Evolutionary conservation across 129 eudicot species (phyloP), one percentile per base, ranked within the genome.

Genomic region (Helichrysum umbraculigerum): DNA sequence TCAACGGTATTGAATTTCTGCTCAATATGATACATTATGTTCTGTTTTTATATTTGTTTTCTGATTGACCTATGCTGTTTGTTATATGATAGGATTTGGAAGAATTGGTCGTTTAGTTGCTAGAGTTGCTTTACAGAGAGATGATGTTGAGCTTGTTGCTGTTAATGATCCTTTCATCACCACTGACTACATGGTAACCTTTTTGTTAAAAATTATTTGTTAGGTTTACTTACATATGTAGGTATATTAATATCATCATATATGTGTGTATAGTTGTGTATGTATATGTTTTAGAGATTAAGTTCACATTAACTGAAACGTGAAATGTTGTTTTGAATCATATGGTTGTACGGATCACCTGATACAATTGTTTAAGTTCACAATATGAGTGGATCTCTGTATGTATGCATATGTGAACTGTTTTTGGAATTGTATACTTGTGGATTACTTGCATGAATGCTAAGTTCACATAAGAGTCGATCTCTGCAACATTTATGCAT

Each of bases 71-170:
- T 60, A 54, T 22, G 62, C 14, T 66, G 29, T 1, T 19, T n/a
- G 63, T 10, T 20, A 15, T 62, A 32, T 4, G 30, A 6, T 66
- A 91, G 97, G 97, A 39, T 91, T 91, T 21, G 97, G 97, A 67
- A 91, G 97, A 73, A 91, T 88, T 79, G 97, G 97, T 2, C 88
- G 96, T 79, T 78, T 91, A 78, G 97, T 91, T 6, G 96, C 97
- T 8, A 87, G 96, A 71, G 92, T 91, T 63, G 89, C 92, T 75
- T 82, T 89, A 0, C 92, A 85, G 77, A 91, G 97, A 73, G 88
- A 89, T 69, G 97, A 91, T 85, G 86, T 89, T 56, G 97, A 91
- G 80, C 97, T 91, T 72, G 97, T 91, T 60, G 97, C 97, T 50
- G 85, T 91, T 74, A 91, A 91, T 52, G 97, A 91, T 89, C 96